Evolutionary conservation across 225 moss, liverwort and hornwort genomes (phyloP), one percentile per base, ranked within the genome.

Genomic region (Pleurozium schreberi): DNA sequence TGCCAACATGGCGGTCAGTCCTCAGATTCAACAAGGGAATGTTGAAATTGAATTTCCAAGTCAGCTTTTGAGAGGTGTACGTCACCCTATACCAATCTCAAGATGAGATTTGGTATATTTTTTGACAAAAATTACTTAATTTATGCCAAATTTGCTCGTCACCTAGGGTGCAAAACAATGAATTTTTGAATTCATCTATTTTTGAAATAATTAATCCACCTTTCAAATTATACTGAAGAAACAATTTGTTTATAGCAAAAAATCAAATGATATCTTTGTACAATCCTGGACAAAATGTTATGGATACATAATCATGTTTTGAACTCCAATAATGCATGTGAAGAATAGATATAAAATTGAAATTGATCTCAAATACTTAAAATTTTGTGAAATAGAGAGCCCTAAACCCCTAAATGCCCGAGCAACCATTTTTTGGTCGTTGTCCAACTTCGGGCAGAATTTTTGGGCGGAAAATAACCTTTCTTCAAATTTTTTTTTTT

Each of bases 71-170:
- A 49, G 31, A 75, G 19, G 49, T 31, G 7, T 18, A 45, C 1
- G 17, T 33, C 75, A 33, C 2, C 31, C 8, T 7, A 50, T 19
- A 30, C 20, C 20, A 75, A 49, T 75, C 8, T 30, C 30, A 12
- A 33, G 33, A 50, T 49, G 75, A 20, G 33, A 33, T 4, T 30
- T 75, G 49, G 12, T 49, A 49, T 4, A 18, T 19, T 75, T 19
- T 75, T 75, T 18, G 12, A 33, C 12, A 33, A 75, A 21, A 75
- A 47, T 0, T 47, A 10, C 4, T 47, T 30, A 30, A 31, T 74
- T 18, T 47, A 45, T 45, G 18, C 0, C 0, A 0, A 19, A 74
- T 18, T 1, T 47, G 4, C 30, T 0, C 0, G 0, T 26, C 75
- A 74, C 10, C 0, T 28, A 10, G 1, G 10, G 6, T 74, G 30